Evolutionary conservation across 164 flowering plant species (phyloP).

Genomic region (Protea cynaroides): DNA sequence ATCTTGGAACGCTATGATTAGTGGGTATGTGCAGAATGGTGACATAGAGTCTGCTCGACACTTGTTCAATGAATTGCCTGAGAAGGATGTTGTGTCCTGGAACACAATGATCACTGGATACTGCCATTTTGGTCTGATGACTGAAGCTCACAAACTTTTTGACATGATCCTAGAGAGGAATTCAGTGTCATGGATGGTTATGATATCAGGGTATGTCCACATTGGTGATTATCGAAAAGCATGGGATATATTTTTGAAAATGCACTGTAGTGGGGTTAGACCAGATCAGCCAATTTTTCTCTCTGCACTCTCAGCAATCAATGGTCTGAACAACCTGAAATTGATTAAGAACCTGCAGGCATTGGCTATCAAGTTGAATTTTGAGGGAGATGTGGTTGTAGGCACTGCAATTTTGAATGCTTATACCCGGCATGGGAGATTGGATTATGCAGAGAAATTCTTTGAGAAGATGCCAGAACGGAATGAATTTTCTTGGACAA

Average conservation of each 20-base stretch:
- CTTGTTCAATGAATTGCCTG: neutral
- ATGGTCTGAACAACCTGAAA: neutral
- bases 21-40: neutral
- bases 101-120: conserved; percentile 1
- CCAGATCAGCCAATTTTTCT: neutral
- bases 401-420: conserved; percentile 23
- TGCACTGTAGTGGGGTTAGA: neutral
- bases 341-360: neutral
- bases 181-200: neutral
- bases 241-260: neutral
- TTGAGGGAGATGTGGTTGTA: conserved; percentile 20
- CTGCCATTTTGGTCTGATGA: neutral
- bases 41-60: neutral
- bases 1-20: neutral
- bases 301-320: neutral
- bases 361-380: conserved; percentile 12
- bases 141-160: neutral
- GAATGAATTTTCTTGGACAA: conserved; percentile 22
- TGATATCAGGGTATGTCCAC: neutral
- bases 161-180: neutral
- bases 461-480: conserved; percentile 17
- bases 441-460: conserved; percentile 8
- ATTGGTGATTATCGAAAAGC: neutral
- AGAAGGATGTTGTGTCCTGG: neutral
- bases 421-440: conserved; percentile 17